Base-by-base conservation (phyloP, 495 filamentous ascomycete genomes). In the Tuber magnatum region DNA sequence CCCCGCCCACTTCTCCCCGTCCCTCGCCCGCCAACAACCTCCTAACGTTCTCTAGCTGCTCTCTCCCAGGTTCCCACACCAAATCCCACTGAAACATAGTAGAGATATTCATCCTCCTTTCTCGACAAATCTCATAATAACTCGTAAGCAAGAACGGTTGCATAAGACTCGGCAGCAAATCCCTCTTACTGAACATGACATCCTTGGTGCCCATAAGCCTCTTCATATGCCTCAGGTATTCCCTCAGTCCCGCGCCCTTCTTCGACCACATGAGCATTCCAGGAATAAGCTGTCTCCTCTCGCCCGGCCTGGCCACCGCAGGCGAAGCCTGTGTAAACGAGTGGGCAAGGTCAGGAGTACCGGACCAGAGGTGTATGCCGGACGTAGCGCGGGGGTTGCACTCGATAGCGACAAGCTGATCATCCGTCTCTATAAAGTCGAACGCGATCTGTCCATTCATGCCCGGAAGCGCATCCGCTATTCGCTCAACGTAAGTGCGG, bases 1-100 rank as follows among this genome's bases (percentile, higher is more conserved):
- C 65, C 7, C 14, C 41, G 46, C 38, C 24, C 38, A 14, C 69
- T 28, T 70, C 73, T 56, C 28, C n/a, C 9, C 32, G n/a, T 12
- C n/a, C 65, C 18, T 76, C 71, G 4, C 46, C n/a, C 14, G 39
- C 71, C 51, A 80, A 32, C 46, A 40, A 35, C 68, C 24, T 42
- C 70, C 73, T 71, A 24, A 71, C 77, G 10, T 46, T 44, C 78
- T 14, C 42, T 61, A 80, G 38, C 79, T 70, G 68, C 61, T 81
- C 80, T 24, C 72, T 80, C 2, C 22, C 61, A 7, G 78, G 78
- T 70, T 76, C 78, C 80, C 81, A 82, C 2, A 73, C 68, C 73
- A 82, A 56, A 71, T 82, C 81, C 81, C 76, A 78, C 68, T 83
- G 81, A 73, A 82, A 82, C 81, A 82, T 83, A n/a, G 76, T 76